Percentiles rank a stretch among this genome's conserved stretches.
Evolutionary conservation across 148 eudicot species (phyloP).

Genomic region (Hydrangea macrophylla): DNA sequence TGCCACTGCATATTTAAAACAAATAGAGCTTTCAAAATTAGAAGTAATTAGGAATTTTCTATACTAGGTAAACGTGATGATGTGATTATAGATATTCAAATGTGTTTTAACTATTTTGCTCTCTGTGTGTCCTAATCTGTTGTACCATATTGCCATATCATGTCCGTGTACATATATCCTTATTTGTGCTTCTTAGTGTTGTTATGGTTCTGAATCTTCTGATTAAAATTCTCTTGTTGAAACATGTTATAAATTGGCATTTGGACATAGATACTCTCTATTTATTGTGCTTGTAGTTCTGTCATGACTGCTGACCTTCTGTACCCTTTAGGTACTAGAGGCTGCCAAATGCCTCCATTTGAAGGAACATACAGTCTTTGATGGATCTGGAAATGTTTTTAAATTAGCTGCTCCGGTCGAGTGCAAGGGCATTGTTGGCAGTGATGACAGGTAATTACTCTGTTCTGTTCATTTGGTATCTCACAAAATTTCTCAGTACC

Average conservation of each 20-base stretch:
- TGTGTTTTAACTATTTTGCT: too few species aligned
- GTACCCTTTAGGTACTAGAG: conserved; percentile 61
- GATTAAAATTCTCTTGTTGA: neutral
- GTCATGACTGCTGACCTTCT: conserved; percentile 8
- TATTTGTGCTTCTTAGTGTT: too few species aligned
- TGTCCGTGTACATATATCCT: too few species aligned
- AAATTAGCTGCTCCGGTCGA: conserved; percentile 98
- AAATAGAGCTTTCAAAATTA: too few species aligned
- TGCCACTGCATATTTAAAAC: too few species aligned
- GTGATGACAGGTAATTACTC: conserved; percentile 85
- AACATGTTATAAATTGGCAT: neutral
- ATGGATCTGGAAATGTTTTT: conserved; percentile 83
- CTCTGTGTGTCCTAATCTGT: too few species aligned
- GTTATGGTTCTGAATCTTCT: neutral
- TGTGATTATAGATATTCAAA: too few species aligned
- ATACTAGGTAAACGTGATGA: too few species aligned
- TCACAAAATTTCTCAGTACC: neutral
- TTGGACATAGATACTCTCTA: neutral
- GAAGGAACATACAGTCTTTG: conserved; percentile 89
- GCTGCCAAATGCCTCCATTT: conserved; percentile 91
- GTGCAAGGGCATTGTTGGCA: conserved; percentile 98
- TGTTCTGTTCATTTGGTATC: neutral
- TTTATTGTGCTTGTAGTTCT: neutral
- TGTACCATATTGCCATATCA: too few species aligned
- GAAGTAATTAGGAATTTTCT: too few species aligned